Evolutionary conservation across 2,329 filamentous ascomycete genomes (phyloP).

Genomic region (Phyllachora maydis): DNA sequence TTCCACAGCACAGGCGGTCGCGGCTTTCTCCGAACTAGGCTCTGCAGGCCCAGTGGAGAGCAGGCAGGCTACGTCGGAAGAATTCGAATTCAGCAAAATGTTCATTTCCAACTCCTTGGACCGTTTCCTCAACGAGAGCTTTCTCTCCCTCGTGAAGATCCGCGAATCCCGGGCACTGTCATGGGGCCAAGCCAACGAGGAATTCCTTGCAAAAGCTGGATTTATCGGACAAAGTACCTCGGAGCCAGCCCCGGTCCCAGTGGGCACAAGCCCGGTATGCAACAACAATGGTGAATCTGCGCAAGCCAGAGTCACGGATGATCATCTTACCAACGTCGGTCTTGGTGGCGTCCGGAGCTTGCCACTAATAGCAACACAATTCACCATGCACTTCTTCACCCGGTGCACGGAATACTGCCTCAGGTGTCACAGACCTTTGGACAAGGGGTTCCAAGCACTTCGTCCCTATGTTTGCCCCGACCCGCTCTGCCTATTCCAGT

Average conservation of each 20-base stretch:
- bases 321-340: slow-evolving; percentile 12
- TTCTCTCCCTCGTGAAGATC: slow-evolving; percentile 40
- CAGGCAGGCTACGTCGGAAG: not conserved
- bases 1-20: slow-evolving; percentile 17
- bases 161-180: slow-evolving; percentile 27
- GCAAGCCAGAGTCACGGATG: slow-evolving; percentile 2
- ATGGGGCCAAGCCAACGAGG: slow-evolving; percentile 46
- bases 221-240: too few relatives aligned
- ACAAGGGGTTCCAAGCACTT: slow-evolving; percentile 43
- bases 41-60: not conserved
- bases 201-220: too few relatives aligned
- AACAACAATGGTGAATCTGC: too few relatives aligned
- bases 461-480: slow-evolving; percentile 65
- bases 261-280: slow-evolving; percentile 4
- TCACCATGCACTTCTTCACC: slow-evolving; percentile 54
- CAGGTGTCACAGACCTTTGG: slow-evolving; percentile 54
- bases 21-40: slow-evolving; percentile 10
- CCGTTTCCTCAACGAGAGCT: slow-evolving; percentile 42
- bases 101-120: slow-evolving; percentile 58
- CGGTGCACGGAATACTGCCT: slow-evolving; percentile 76
- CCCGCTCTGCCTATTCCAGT: slow-evolving; percentile 67
- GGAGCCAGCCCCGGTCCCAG: slow-evolving; percentile 2
- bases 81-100: slow-evolving; percentile 23
- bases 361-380: slow-evolving; percentile 47
- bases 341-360: slow-evolving; percentile 18